A percentile compares a stretch with the other conserved stretches of the same genome.
These are phyloP conservation scores for Saccharomycopsis oosterbeekiorum DNA, from an alignment of 805 yeast genomes.

Conservation along the genomic window DNA sequence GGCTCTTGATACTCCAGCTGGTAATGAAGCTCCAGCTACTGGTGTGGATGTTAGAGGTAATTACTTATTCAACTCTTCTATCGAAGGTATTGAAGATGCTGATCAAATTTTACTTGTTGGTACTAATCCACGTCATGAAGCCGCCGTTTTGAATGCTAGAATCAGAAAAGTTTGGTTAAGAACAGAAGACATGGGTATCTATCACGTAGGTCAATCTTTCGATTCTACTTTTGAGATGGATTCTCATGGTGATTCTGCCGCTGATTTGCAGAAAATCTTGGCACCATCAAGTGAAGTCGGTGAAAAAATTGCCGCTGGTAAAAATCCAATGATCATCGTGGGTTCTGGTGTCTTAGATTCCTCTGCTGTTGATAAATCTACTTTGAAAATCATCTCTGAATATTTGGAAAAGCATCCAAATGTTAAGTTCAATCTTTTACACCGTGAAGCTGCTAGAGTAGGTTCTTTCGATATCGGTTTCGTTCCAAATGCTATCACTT, in stretches of 20 bases:
- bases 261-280: constrained; percentile 49
- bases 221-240: constrained; percentile 65
- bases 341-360: constrained; percentile 74
- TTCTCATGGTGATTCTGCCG: constrained; percentile 52
- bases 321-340: constrained; percentile 66
- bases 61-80: constrained; percentile 70
- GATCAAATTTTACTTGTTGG: constrained; percentile 76
- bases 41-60: constrained; percentile 72
- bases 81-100: constrained; percentile 72
- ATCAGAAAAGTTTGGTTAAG: constrained; percentile 75
- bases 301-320: constrained; percentile 52
- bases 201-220: constrained; percentile 65
- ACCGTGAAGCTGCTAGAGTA: constrained; percentile 78
- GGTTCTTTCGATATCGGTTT: constrained; percentile 85
- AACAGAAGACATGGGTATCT: constrained; percentile 48
- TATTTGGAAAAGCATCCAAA: constrained; percentile 43
- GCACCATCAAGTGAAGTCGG: constrained; percentile 49
- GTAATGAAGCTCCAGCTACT: constrained; percentile 45
- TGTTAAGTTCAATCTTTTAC: constrained; percentile 68
- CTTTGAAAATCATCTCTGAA: constrained; percentile 48
- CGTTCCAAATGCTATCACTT: constrained; percentile 31
- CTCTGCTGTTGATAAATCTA: constrained; percentile 45
- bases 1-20: constrained; percentile 57
- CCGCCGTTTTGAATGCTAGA: constrained; percentile 78
- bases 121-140: constrained; percentile 84